Base-by-base conservation (phyloP, 2,329 filamentous ascomycete genomes). In the Hirsutella minnesotensis region DNA sequence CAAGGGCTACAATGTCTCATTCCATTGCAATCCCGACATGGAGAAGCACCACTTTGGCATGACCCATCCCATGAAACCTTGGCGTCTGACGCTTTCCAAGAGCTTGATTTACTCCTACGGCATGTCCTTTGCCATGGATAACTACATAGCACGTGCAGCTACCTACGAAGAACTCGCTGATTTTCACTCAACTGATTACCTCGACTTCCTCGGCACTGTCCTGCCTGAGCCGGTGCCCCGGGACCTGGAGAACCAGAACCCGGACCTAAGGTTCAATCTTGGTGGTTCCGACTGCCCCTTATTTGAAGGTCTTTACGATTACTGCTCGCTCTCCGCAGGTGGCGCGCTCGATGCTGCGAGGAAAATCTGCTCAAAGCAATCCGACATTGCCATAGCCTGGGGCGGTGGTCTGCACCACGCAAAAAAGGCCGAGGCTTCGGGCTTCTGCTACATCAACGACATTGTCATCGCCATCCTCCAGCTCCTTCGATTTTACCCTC, bases 361-460 rank as follows among this genome's bases (percentile, higher is more conserved):
- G 47, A 94, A 94, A 59, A 79, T 98, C 31, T 84, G 82, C 58
- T 83, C 86, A 55, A 74, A 81, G 39, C 85, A 95, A 64, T 87
- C 88, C 24, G 86, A 96, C 57, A 95, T 98, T 57, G 92, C 92
- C 43, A 88, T 98, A 56, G 94, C 94, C 55, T 98, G 92, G 92
- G 92, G 88, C 16, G 92, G 92, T 30, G 92, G 92, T 10, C 75
- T 98, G 24, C 92, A 98, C 62, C 92, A 98, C 57, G 92, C 92
- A 38, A 95, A 96, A 64, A 92, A 90, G 59, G 79, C 83, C 42
- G 88, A 95, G 64, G 90, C 92, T 0, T 90, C 84, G 13, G 92
- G 92, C 0, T 98, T 98, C 64, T 98, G 92, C 68, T 98, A 98
- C 66, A 88, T 96, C 66, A 98, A 98, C 62, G 92, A 98, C 63